phyloP scores from a whole-genome alignment of 768 basidiomycete genomes.

The Holtermanniella nyarrowii region DNA sequence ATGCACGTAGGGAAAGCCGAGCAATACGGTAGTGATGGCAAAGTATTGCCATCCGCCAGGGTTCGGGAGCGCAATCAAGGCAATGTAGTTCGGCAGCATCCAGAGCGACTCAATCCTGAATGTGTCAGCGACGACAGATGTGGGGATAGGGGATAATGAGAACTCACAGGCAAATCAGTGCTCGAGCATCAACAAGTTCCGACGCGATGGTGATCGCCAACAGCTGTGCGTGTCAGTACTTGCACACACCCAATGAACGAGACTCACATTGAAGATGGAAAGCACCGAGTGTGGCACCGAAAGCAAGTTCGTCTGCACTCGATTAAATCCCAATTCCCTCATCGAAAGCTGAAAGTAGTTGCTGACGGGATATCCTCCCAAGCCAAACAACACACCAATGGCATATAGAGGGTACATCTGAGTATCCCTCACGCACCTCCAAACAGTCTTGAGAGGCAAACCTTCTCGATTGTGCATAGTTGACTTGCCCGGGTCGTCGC shows the following conservation, averaged over 20 bases:
- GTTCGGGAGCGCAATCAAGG: constrained; percentile 19
- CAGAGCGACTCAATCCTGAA: constrained; percentile 34
- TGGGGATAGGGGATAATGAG: constrained; percentile 1
- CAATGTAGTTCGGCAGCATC: constrained; percentile 37
- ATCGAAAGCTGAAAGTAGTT: constrained; percentile 35
- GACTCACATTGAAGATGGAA: constrained; percentile 28
- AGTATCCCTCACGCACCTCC: constrained; percentile 28
- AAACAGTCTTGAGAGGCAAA: constrained; percentile 24
- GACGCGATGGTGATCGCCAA: constrained; percentile 17
- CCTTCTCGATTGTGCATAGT: constrained; percentile 35
- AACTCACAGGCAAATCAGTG: constrained; percentile 2
- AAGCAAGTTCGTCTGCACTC: constrained; percentile 37
- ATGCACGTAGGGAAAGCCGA: constrained; percentile 37
- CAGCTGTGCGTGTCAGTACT: constrained; percentile 8
- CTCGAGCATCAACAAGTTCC: constrained; percentile 16
- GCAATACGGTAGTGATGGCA: constrained; percentile 32
- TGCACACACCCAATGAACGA: background rate
- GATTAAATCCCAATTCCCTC: constrained; percentile 35
- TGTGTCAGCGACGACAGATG: constrained; percentile 18
- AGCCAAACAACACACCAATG: constrained; percentile 37
- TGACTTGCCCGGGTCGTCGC: constrained; percentile 24
- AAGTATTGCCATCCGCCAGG: constrained; percentile 33
- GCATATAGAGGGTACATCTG: constrained; percentile 38
- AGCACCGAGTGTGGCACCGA: constrained; percentile 31
- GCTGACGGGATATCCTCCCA: constrained; percentile 26